Conservation (phyloP, 1,284 basidiomycete species). For the Fomitopsis pinicola region DNA sequence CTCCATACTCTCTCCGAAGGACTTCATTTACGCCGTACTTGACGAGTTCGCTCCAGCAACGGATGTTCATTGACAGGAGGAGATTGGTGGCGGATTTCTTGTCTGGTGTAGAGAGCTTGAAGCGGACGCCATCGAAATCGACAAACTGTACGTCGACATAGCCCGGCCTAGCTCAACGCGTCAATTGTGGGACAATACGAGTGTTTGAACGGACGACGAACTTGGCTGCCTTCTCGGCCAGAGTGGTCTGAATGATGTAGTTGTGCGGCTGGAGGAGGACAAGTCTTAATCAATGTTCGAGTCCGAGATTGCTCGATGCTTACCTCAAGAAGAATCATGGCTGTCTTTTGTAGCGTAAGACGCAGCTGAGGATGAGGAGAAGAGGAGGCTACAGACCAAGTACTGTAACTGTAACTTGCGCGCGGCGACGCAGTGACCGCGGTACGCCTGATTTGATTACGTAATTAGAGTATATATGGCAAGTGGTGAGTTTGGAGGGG, state of each 20-base stretch:
- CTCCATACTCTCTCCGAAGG: conserved; percentile 82
- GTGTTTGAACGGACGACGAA: conserved; percentile 34
- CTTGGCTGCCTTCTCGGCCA: conserved; percentile 89
- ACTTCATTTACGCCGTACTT: conserved; percentile 84
- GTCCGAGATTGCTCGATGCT: not conserved
- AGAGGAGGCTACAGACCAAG: not conserved
- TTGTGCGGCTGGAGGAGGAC: conserved; percentile 69
- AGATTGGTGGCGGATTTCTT: conserved; percentile 65
- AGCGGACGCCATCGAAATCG: conserved; percentile 96
- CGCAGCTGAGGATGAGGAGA: too few relatives aligned
- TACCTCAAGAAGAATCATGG: conserved; percentile 74
- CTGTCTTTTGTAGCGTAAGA: not conserved
- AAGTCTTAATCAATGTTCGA: not conserved
- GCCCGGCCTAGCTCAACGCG: conserved; percentile 57
- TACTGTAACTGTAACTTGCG: too few relatives aligned
- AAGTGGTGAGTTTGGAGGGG: not conserved
- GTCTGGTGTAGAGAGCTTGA: conserved; percentile 86
- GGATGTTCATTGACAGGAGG: conserved; percentile 93
- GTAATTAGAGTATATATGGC: not conserved
- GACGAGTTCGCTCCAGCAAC: conserved; percentile 94
- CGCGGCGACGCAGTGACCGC: not conserved
- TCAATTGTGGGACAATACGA: conserved; percentile 8
- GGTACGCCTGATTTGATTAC: not conserved
- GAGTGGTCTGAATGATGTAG: conserved; percentile 88
- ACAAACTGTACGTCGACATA: conserved; percentile 95